A percentile compares a stretch with the other conserved stretches of the same genome.
Evolutionary conservation across 805 yeast genomes (phyloP).

Genomic region (Metschnikowia proteae): DNA sequence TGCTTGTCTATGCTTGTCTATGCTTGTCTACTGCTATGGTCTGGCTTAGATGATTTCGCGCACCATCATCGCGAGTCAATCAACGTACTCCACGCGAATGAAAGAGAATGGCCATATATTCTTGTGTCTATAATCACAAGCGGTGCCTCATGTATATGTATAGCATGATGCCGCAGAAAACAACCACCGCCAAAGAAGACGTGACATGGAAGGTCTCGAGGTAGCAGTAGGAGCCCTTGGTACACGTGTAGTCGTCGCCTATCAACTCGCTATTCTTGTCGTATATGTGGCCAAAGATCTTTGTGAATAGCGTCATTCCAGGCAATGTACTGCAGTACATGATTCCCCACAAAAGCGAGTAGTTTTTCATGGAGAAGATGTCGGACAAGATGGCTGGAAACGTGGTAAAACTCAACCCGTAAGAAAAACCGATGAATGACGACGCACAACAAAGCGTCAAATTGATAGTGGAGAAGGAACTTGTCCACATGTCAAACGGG

Average conservation of each 20-base stretch:
- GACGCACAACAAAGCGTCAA: conserved; percentile 23
- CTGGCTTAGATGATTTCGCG: neutral
- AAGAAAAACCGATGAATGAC: conserved; percentile 30
- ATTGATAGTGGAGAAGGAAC: conserved; percentile 16
- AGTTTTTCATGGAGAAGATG: conserved; percentile 30
- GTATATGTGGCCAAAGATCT: conserved; percentile 29
- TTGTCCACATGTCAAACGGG: conserved; percentile 12
- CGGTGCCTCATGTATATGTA: conserved; percentile 6
- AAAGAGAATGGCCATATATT: too few relatives aligned
- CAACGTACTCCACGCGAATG: too few relatives aligned
- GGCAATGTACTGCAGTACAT: conserved; percentile 31
- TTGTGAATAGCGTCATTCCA: conserved; percentile 31
- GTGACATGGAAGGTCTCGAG: conserved; percentile 26
- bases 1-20: neutral
- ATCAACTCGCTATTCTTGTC: conserved; percentile 25
- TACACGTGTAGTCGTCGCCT: conserved; percentile 16
- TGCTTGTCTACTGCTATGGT: neutral
- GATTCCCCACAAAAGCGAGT: conserved; percentile 33
- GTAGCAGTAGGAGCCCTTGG: conserved; percentile 30
- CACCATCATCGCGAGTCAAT: neutral
- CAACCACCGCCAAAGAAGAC: conserved; percentile 20
- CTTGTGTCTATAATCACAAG: neutral
- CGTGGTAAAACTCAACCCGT: conserved; percentile 33
- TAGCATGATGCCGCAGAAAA: conserved; percentile 17
- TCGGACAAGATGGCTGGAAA: conserved; percentile 35